phyloP scores from a whole-genome alignment of 768 basidiomycete species.

The Lactarius hatsudake region DNA sequence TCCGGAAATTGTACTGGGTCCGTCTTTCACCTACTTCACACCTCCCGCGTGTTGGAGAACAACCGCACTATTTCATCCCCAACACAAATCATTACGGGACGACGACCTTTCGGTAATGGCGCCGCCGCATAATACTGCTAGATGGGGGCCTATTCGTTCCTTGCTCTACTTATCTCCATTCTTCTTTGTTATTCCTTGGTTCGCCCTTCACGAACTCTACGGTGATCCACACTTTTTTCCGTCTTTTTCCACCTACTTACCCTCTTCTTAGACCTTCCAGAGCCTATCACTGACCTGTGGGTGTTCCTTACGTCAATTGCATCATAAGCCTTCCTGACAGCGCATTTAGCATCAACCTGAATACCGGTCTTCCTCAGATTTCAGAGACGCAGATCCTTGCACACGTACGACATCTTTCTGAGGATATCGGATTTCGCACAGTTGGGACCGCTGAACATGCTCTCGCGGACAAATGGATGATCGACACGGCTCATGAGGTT shows the following conservation, averaged over 20 bases:
- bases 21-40: too few relatives aligned
- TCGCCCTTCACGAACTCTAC: slow-evolving; percentile 41
- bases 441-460: slow-evolving; percentile 91
- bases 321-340: not conserved
- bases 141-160: slow-evolving; percentile 59
- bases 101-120: not conserved
- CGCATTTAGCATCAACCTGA: slow-evolving; percentile 40
- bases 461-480: slow-evolving; percentile 78
- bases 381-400: slow-evolving; percentile 68
- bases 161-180: slow-evolving; percentile 53
- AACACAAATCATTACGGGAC: not conserved
- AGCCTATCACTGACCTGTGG: slow-evolving; percentile 26
- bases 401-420: slow-evolving; percentile 66
- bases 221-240: slow-evolving; percentile 5
- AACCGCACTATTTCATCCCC: not conserved
- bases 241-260: not conserved
- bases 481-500: slow-evolving; percentile 60
- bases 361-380: slow-evolving; percentile 61
- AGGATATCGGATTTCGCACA: slow-evolving; percentile 86
- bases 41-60: not conserved
- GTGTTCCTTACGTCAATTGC: not conserved
- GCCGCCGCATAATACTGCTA: not conserved
- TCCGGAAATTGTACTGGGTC: not conserved
- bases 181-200: slow-evolving; percentile 46
- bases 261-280: slow-evolving; percentile 24